Conservation (phyloP, 2,329 filamentous ascomycete species). For the Triangularia verruculosa region DNA sequence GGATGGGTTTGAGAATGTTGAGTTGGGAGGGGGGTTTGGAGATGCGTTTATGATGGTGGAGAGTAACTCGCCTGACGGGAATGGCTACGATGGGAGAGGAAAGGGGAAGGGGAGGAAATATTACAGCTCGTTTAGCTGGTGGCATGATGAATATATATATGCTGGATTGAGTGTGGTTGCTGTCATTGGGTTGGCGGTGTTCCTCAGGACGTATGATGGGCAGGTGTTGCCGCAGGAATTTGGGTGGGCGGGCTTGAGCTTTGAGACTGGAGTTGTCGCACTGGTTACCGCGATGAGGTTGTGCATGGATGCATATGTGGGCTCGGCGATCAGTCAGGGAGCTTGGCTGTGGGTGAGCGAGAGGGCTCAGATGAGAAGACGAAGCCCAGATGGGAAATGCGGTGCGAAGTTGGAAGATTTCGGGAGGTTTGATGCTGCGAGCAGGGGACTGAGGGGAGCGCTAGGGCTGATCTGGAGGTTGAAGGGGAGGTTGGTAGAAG, state of each 20-base stretch:
- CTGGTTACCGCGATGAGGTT: conserved; percentile 38
- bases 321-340: conserved; percentile 37
- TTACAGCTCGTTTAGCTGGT: conserved; percentile 33
- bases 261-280: conserved; percentile 38
- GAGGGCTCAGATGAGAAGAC: conserved; percentile 33
- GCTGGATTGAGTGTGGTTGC: conserved; percentile 32
- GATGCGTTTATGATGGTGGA: neutral
- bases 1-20: neutral
- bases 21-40: neutral
- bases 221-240: conserved; percentile 32
- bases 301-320: conserved; percentile 36
- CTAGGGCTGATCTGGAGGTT: conserved; percentile 36
- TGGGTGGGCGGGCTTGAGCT: conserved; percentile 27
- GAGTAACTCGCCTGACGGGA: neutral
- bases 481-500: conserved; percentile 19
- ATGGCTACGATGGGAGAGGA: neutral
- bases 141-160: conserved; percentile 37
- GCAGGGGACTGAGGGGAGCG: conserved; percentile 37
- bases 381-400: conserved; percentile 17
- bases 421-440: conserved; percentile 39
- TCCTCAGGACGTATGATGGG: conserved; percentile 34
- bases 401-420: conserved; percentile 38
- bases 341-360: conserved; percentile 42
- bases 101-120: conserved; percentile 9
- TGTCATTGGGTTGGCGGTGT: conserved; percentile 29